Percentiles rank a stretch among this genome's conserved stretches.
Conservation (phyloP, 495 filamentous ascomycete genomes). For the Penicillium crystallinum region DNA sequence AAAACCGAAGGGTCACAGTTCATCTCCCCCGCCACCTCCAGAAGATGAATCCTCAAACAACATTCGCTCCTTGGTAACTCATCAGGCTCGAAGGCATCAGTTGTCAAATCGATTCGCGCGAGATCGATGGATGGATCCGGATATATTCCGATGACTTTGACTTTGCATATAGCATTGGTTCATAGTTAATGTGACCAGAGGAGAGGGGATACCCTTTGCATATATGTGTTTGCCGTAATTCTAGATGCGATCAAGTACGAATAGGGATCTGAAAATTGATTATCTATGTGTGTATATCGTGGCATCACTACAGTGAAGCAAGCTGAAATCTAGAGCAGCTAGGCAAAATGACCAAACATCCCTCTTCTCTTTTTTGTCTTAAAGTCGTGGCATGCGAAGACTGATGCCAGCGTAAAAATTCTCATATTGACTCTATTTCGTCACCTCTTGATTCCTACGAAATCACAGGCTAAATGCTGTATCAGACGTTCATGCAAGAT, state of each 20-base stretch:
- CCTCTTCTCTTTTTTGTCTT: no score
- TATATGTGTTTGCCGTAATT: not conserved
- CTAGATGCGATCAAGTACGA: not conserved
- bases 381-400: no score
- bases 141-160: constrained; percentile 33
- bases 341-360: no score
- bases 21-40: constrained; percentile 17
- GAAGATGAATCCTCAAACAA: constrained; percentile 26
- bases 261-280: no score
- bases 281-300: no score
- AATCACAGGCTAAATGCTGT: not conserved
- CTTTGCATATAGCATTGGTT: constrained; percentile 2
- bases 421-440: no score
- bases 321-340: no score
- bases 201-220: not conserved
- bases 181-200: constrained; percentile 17
- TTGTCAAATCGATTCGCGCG: constrained; percentile 21
- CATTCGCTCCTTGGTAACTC: constrained; percentile 22
- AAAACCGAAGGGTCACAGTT: constrained; percentile 63
- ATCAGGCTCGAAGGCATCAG: constrained; percentile 20
- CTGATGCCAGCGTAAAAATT: no score
- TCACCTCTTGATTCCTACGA: no score
- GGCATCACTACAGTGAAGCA: no score
- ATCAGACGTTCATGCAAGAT: not conserved
- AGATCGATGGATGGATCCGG: constrained; percentile 38